Evolutionary conservation across 2,329 filamentous ascomycete genomes (phyloP).

Genomic region (Colletotrichum trifolii): DNA sequence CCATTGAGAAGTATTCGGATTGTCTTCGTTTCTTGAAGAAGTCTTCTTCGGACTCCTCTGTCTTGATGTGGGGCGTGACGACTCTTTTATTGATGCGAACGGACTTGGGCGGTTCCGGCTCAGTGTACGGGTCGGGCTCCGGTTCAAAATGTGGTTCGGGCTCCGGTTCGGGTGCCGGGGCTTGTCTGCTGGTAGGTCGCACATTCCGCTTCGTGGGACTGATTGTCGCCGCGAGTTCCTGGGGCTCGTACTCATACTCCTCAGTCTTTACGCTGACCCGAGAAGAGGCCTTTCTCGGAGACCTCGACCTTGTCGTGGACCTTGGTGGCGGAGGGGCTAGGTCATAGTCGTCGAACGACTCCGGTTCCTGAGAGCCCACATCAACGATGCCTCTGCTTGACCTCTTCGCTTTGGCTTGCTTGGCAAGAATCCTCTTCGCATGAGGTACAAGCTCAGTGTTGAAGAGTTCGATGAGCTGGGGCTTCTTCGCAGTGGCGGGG

Average conservation of each 20-base stretch:
- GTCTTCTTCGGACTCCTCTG: constrained; percentile 64
- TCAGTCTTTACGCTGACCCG: constrained; percentile 59
- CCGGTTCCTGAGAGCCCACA: constrained; percentile 73
- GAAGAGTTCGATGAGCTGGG: constrained; percentile 86
- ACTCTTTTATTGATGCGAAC: constrained; percentile 59
- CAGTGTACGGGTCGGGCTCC: constrained; percentile 53
- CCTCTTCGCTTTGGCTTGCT: constrained; percentile 82
- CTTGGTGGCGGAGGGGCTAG: constrained; percentile 60
- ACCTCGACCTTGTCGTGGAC: constrained; percentile 61
- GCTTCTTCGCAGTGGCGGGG: constrained; percentile 90
- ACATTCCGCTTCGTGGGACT: constrained; percentile 67
- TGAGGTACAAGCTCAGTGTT: constrained; percentile 82
- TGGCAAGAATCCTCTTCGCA: constrained; percentile 78
- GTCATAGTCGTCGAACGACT: constrained; percentile 70
- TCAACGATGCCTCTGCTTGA: constrained; percentile 87
- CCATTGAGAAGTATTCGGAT: constrained; percentile 76
- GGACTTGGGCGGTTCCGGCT: constrained; percentile 52
- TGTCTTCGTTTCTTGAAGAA: constrained; percentile 47
- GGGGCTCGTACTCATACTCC: constrained; percentile 56
- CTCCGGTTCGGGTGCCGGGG: constrained; percentile 51
- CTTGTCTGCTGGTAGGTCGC: constrained; percentile 65
- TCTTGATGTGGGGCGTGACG: constrained; percentile 59
- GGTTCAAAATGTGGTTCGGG: constrained; percentile 60
- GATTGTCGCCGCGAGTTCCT: constrained; percentile 40
- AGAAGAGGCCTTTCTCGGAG: constrained; percentile 65